Percentiles rank a stretch among this genome's conserved stretches.
phyloP scores from a whole-genome alignment of 108 stramenopile species.

The Asterionellopsis glacialis region DNA sequence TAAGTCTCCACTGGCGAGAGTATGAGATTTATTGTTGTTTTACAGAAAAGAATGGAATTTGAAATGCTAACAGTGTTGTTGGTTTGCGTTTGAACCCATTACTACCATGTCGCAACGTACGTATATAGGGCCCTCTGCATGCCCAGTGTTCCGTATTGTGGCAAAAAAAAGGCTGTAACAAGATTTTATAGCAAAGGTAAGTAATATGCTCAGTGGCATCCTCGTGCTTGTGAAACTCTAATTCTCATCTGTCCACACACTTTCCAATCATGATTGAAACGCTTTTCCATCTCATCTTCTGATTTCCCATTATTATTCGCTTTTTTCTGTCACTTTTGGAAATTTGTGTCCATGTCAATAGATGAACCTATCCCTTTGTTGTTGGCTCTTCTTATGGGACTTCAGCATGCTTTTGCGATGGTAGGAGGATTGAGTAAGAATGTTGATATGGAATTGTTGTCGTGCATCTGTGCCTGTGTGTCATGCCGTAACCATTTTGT shows the following conservation, averaged over 20 bases:
- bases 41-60: too few species aligned
- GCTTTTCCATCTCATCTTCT: background rate
- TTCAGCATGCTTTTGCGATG: conserved; percentile 82
- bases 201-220: too few species aligned
- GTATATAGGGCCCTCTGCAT: conserved; percentile 50
- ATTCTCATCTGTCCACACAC: conserved; percentile 4
- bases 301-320: background rate
- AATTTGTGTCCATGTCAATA: conserved; percentile 10
- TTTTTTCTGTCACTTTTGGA: background rate
- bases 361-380: conserved; percentile 55
- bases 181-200: conserved; percentile 43
- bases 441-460: background rate
- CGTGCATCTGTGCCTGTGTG: background rate
- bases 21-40: too few species aligned
- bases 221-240: background rate
- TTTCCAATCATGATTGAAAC: background rate
- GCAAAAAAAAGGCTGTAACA: conserved; percentile 10
- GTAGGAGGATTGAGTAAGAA: conserved; percentile 48
- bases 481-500: background rate
- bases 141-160: conserved; percentile 41
- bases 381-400: conserved; percentile 45
- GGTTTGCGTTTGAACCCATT: too few species aligned
- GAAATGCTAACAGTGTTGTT: too few species aligned
- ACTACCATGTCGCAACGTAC: conserved; percentile 57
- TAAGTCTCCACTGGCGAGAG: too few species aligned